Evolutionary conservation across 495 filamentous ascomycete genomes (phyloP).

Genomic region (Penicillium subrubescens): DNA sequence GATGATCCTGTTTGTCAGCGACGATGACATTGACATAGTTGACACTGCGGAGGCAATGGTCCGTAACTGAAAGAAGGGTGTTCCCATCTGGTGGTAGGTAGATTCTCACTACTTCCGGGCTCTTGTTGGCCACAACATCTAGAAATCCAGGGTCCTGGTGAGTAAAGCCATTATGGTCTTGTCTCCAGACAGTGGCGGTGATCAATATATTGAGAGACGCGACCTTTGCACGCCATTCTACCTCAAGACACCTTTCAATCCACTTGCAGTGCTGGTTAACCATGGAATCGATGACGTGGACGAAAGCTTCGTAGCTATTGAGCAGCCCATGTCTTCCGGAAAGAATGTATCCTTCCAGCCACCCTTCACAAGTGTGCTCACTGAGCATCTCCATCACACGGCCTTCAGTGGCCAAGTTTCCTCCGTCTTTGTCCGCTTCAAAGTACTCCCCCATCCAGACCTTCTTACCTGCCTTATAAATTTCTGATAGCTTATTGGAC

Average conservation of each 20-base stretch:
- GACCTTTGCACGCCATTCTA: slow-evolving; percentile 68
- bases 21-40: slow-evolving; percentile 81
- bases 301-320: slow-evolving; percentile 78
- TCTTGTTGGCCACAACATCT: slow-evolving; percentile 74
- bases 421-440: slow-evolving; percentile 67
- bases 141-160: slow-evolving; percentile 79
- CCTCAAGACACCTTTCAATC: slow-evolving; percentile 73
- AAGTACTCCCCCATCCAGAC: slow-evolving; percentile 77
- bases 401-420: slow-evolving; percentile 63
- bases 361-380: slow-evolving; percentile 77
- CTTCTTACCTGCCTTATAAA: slow-evolving; percentile 72
- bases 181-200: slow-evolving; percentile 73
- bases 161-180: slow-evolving; percentile 80
- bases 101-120: slow-evolving; percentile 72
- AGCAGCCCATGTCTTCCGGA: slow-evolving; percentile 72
- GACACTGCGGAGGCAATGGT: slow-evolving; percentile 67
- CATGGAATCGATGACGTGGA: slow-evolving; percentile 79
- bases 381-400: slow-evolving; percentile 78
- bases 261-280: slow-evolving; percentile 81
- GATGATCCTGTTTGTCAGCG: slow-evolving; percentile 74
- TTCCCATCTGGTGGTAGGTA: slow-evolving; percentile 78
- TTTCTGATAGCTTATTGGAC: slow-evolving; percentile 68
- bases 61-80: slow-evolving; percentile 65
- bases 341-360: slow-evolving; percentile 74
- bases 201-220: slow-evolving; percentile 74